Percentiles rank a stretch among this genome's conserved stretches.
phyloP scores from a whole-genome alignment of 2,329 filamentous ascomycete species.

The Sclerotinia sclerotiorum region DNA sequence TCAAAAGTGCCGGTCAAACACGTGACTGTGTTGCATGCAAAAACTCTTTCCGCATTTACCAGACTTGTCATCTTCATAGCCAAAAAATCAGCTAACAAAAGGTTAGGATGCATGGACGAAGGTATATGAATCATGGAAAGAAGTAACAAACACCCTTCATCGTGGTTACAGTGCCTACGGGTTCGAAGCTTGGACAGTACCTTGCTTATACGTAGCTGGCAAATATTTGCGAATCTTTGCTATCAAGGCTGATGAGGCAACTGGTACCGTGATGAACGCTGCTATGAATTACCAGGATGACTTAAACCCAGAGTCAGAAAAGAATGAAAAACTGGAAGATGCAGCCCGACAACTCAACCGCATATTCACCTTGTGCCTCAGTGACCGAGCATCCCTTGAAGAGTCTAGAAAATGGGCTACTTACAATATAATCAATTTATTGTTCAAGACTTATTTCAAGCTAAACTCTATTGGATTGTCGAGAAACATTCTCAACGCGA shows the following conservation, averaged over 20 bases:
- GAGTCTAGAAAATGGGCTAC: slow-evolving; percentile 98
- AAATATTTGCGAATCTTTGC: slow-evolving; percentile 87
- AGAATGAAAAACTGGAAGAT: slow-evolving; percentile 85
- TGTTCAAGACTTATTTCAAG: slow-evolving; percentile 99
- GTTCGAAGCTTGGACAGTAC: slow-evolving; percentile 89
- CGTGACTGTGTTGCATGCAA: slow-evolving; percentile 8
- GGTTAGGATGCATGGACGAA: slow-evolving; percentile 58
- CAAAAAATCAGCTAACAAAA: neutral
- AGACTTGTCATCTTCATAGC: neutral
- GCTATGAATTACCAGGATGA: slow-evolving; percentile 70
- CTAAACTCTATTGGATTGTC: slow-evolving; percentile 86
- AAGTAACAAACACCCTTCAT: slow-evolving; percentile 72
- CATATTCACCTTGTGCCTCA: slow-evolving; percentile 87
- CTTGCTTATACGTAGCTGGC: slow-evolving; percentile 82
- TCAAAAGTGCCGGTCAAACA: neutral
- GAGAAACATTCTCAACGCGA: slow-evolving; percentile 82
- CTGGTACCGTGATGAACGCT: slow-evolving; percentile 47
- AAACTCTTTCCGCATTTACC: neutral
- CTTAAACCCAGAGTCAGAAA: slow-evolving; percentile 71
- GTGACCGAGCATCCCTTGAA: slow-evolving; percentile 79
- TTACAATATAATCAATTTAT: slow-evolving; percentile 88
- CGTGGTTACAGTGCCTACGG: slow-evolving; percentile 75
- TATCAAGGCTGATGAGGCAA: slow-evolving; percentile 80
- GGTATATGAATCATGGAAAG: slow-evolving; percentile 87
- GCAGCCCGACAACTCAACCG: slow-evolving; percentile 87